phyloP scores from a whole-genome alignment of 1,139 yeast species.

The Taphrina communis region DNA sequence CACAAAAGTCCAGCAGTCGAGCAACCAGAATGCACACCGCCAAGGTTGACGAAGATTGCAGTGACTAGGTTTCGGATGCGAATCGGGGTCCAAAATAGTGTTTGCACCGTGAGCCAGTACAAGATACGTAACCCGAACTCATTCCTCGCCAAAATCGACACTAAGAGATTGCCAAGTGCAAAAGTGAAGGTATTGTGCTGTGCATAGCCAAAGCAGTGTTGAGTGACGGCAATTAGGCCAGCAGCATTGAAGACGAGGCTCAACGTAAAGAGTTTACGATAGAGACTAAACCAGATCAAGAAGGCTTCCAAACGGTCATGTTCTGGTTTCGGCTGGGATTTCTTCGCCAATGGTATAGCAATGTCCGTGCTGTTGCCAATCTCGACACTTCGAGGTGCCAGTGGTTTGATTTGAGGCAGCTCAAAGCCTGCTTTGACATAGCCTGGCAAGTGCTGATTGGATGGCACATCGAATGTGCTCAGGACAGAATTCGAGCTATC shows the following conservation, averaged over 20 bases:
- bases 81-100: constrained; percentile 32
- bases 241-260: constrained; percentile 4
- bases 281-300: constrained; percentile 28
- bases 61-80: constrained; percentile 33
- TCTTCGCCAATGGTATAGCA: constrained; percentile 9
- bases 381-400: constrained; percentile 4
- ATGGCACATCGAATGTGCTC: constrained; percentile 12
- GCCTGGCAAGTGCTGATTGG: constrained; percentile 8
- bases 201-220: constrained; percentile 26
- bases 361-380: neutral
- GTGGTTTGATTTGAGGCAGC: constrained; percentile 5
- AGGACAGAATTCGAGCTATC: no score
- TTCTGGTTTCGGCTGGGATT: neutral
- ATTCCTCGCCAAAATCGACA: constrained; percentile 27
- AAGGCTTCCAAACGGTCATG: constrained; percentile 22
- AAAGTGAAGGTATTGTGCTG: constrained; percentile 26
- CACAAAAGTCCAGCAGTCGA: constrained; percentile 35
- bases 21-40: constrained; percentile 39
- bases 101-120: constrained; percentile 31
- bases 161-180: constrained; percentile 34
- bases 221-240: constrained; percentile 20
- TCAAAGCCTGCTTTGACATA: constrained; percentile 18
- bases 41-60: constrained; percentile 30
- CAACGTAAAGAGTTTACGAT: constrained; percentile 26
- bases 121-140: constrained; percentile 27